A percentile compares a stretch with the other conserved stretches of the same genome.
phyloP scores from a whole-genome alignment of 805 yeast species.

The Metschnikowia dekortorum region DNA sequence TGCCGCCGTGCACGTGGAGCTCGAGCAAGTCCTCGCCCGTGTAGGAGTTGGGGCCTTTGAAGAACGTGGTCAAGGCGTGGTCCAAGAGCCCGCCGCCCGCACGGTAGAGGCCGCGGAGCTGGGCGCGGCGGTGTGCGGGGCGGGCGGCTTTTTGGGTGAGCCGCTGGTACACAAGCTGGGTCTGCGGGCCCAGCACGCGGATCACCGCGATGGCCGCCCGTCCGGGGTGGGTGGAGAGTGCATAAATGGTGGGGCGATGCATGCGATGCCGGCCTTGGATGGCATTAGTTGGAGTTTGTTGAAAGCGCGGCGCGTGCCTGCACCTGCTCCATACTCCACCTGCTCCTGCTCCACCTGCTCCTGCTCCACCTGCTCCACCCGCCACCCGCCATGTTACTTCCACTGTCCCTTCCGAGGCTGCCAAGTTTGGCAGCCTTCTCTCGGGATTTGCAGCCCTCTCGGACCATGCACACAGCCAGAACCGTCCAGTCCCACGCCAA shows the following conservation, averaged over 20 bases:
- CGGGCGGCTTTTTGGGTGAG: slow-evolving; percentile 39
- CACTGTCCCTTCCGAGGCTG: not conserved
- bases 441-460: too few species aligned
- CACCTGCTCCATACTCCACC: too few species aligned
- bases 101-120: slow-evolving; percentile 54
- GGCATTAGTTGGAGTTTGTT: not conserved
- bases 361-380: too few species aligned
- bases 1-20: slow-evolving; percentile 92
- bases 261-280: not conserved
- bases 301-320: too few species aligned
- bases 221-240: slow-evolving; percentile 79
- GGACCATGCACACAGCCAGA: not conserved
- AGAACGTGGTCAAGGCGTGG: slow-evolving; percentile 67
- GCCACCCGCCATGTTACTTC: too few species aligned
- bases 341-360: too few species aligned
- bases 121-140: slow-evolving; percentile 52
- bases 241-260: slow-evolving; percentile 71
- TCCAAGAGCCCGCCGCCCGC: slow-evolving; percentile 52
- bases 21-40: slow-evolving; percentile 93
- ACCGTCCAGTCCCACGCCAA: slow-evolving; percentile 25
- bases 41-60: slow-evolving; percentile 70
- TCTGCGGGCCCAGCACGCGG: slow-evolving; percentile 72
- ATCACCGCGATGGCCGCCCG: slow-evolving; percentile 85
- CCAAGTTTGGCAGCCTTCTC: too few species aligned
- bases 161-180: slow-evolving; percentile 39